Percentiles rank a stretch among this genome's conserved stretches.
phyloP scores from a whole-genome alignment of 2,329 filamentous ascomycete species.

The Tolypocladium pustulatum region DNA sequence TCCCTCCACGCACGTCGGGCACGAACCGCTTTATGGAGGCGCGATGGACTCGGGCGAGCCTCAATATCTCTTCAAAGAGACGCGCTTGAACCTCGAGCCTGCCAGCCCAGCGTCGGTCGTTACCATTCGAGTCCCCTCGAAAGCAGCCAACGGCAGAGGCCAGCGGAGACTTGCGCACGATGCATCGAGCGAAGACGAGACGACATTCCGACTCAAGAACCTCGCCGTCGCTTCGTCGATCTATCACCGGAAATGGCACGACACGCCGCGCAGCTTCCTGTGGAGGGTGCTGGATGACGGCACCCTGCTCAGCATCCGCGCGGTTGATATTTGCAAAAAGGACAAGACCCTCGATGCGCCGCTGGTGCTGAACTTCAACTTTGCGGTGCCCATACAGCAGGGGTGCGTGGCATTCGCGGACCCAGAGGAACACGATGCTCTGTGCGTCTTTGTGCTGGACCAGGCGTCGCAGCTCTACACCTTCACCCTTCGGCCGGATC shows the following conservation, averaged over 20 bases:
- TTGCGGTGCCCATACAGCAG: constrained; percentile 61
- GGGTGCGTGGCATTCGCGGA: constrained; percentile 79
- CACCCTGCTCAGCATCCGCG: constrained; percentile 71
- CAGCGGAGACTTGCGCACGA: constrained; percentile 27
- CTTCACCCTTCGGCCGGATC: constrained; percentile 70
- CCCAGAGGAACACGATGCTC: constrained; percentile 61
- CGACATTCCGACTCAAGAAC: constrained; percentile 59
- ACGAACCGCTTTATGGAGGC: constrained; percentile 43
- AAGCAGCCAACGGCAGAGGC: constrained; percentile 32
- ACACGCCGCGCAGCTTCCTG: constrained; percentile 73
- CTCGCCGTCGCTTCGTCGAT: constrained; percentile 72
- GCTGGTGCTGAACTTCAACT: constrained; percentile 67
- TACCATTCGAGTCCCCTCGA: constrained; percentile 56
- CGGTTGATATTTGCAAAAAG: constrained; percentile 67
- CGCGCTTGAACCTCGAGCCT: constrained; percentile 71
- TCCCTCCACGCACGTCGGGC: constrained; percentile 6
- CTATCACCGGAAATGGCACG: constrained; percentile 69
- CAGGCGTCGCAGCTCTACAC: constrained; percentile 72
- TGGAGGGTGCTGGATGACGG: constrained; percentile 82
- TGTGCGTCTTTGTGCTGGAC: constrained; percentile 73
- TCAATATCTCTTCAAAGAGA: constrained; percentile 73
- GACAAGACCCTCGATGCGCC: constrained; percentile 57
- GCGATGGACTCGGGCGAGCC: constrained; percentile 55
- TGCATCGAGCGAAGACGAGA: constrained; percentile 52
- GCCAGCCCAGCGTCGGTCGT: constrained; percentile 58